Evolutionary conservation across 1,284 basidiomycete genomes (phyloP).

Genomic region (Neonothopanus nambi): DNA sequence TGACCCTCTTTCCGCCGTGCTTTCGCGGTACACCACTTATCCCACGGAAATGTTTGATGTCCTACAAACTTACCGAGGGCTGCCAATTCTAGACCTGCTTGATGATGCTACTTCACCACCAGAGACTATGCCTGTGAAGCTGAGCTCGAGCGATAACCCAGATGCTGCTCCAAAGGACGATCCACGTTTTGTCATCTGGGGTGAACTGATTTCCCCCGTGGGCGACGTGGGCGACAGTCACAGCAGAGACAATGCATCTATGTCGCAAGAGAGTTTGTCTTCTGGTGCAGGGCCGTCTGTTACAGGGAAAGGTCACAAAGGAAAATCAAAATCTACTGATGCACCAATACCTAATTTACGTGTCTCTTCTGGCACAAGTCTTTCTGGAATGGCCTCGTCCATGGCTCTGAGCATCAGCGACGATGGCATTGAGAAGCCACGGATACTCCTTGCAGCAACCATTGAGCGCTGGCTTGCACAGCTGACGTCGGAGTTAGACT

Average conservation of each 20-base stretch:
- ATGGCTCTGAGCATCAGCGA: background rate
- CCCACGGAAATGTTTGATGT: conserved; percentile 77
- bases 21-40: conserved; percentile 59
- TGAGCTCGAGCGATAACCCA: conserved; percentile 64
- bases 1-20: too few species aligned
- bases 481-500: conserved; percentile 79
- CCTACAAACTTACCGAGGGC: conserved; percentile 75
- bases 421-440: conserved; percentile 27
- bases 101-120: background rate
- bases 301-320: conserved; percentile 28
- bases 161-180: conserved; percentile 76
- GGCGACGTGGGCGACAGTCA: conserved; percentile 42
- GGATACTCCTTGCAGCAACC: conserved; percentile 77
- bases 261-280: conserved; percentile 32
- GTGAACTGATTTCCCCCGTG: conserved; percentile 41
- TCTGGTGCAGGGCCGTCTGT: conserved; percentile 38
- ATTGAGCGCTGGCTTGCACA: conserved; percentile 91
- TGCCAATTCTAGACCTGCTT: conserved; percentile 52
- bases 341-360: conserved; percentile 12
- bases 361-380: too few species aligned
- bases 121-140: conserved; percentile 62
- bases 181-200: conserved; percentile 88
- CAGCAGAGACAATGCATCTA: conserved; percentile 45
- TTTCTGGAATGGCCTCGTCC: too few species aligned
- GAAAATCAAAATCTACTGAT: conserved; percentile 16